A percentile compares a stretch with the other conserved stretches of the same genome.
Conservation (phyloP, 1,139 yeast species). For the Diutina neorugosa region DNA sequence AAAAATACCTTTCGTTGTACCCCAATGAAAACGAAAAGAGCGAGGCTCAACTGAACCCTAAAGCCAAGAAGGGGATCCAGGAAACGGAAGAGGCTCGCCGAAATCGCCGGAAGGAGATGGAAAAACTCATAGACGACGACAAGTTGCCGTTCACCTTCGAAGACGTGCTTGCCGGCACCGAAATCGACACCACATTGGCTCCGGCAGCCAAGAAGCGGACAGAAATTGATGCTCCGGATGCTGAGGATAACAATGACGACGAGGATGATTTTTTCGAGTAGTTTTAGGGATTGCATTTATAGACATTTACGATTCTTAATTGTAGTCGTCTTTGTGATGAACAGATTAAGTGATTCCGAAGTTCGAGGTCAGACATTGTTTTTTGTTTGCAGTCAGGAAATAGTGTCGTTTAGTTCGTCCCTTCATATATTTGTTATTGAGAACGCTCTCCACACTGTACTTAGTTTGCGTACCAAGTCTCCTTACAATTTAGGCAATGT, state of each 20-base stretch:
- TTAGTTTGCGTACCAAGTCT: too few relatives aligned
- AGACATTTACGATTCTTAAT: neutral
- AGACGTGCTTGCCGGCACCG: constrained; percentile 42
- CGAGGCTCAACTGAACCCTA: constrained; percentile 15
- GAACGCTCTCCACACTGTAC: too few relatives aligned
- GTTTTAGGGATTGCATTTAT: neutral
- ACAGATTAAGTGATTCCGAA: too few relatives aligned
- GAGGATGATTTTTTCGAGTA: constrained; percentile 36
- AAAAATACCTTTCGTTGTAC: constrained; percentile 73
- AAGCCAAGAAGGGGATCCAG: constrained; percentile 33
- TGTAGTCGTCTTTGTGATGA: too few relatives aligned
- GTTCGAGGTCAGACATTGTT: too few relatives aligned
- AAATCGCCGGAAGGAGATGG: constrained; percentile 39
- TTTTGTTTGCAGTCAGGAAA: too few relatives aligned
- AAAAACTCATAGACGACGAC: constrained; percentile 35
- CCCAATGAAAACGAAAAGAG: constrained; percentile 27
- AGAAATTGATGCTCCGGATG: constrained; percentile 33
- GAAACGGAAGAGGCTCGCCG: constrained; percentile 38
- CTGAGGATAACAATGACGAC: constrained; percentile 11
- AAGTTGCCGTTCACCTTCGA: constrained; percentile 46
- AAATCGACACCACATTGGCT: constrained; percentile 11
- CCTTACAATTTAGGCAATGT: too few relatives aligned
- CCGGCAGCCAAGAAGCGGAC: constrained; percentile 6
- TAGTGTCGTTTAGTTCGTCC: too few relatives aligned
- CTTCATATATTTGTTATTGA: too few relatives aligned